A percentile compares a stretch with the other conserved stretches of the same genome.
These are phyloP conservation scores for Clathrospora elynae DNA, from an alignment of 2,329 filamentous ascomycete genomes.

Conservation along the genomic window DNA sequence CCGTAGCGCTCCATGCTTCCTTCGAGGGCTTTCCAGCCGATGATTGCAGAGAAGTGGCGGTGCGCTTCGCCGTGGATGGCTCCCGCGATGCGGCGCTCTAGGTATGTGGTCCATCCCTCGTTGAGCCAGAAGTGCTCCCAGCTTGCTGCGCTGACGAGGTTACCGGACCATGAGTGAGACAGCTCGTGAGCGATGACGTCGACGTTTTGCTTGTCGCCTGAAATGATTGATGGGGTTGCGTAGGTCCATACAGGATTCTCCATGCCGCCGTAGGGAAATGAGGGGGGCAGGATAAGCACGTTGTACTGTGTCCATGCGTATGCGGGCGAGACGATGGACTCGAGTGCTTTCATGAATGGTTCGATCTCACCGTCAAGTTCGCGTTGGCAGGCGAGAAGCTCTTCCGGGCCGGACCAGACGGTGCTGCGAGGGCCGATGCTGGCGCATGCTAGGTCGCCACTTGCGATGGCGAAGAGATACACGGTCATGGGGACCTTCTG, in stretches of 20 bases:
- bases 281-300: constrained; percentile 84
- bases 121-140: constrained; percentile 80
- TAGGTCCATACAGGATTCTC: constrained; percentile 96
- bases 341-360: constrained; percentile 85
- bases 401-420: constrained; percentile 87
- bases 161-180: constrained; percentile 82
- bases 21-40: constrained; percentile 88
- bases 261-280: constrained; percentile 68
- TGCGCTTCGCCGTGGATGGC: constrained; percentile 80
- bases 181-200: constrained; percentile 94
- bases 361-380: constrained; percentile 92
- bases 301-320: constrained; percentile 98
- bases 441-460: constrained; percentile 82
- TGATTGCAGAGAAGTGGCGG: constrained; percentile 92
- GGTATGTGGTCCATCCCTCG: constrained; percentile 90
- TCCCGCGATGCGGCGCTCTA: constrained; percentile 83
- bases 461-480: constrained; percentile 91
- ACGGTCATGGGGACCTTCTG: constrained; percentile 92
- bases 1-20: constrained; percentile 81
- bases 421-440: constrained; percentile 82
- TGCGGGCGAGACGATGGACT: constrained; percentile 73
- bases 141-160: constrained; percentile 76
- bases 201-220: constrained; percentile 80
- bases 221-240: constrained; percentile 92
- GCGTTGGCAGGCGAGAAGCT: constrained; percentile 82